Conservation (phyloP, 768 basidiomycete genomes). For the Boletus reticulatus region DNA sequence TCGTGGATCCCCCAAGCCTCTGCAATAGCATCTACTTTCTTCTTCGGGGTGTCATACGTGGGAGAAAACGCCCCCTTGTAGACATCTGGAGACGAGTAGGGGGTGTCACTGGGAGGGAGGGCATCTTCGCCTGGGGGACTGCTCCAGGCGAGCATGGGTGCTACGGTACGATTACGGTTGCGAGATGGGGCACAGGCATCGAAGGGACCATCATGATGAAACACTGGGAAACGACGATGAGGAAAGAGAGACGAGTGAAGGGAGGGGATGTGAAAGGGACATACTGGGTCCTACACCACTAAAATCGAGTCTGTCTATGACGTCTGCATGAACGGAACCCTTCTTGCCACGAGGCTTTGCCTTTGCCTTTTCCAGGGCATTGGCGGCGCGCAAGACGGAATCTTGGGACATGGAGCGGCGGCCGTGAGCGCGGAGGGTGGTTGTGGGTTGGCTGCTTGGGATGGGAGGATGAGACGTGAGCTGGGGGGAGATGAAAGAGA, state of each 20-base stretch:
- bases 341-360: constrained; percentile 58
- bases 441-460: constrained; percentile 22
- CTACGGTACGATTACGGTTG: constrained; percentile 74
- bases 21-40: constrained; percentile 84
- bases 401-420: constrained; percentile 53
- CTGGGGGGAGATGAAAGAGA: constrained; percentile 4
- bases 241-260: not conserved
- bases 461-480: constrained; percentile 18
- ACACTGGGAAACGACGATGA: constrained; percentile 49
- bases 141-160: constrained; percentile 82
- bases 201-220: constrained; percentile 91
- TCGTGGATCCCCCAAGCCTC: constrained; percentile 94
- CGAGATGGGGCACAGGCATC: constrained; percentile 90
- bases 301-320: constrained; percentile 86
- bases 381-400: constrained; percentile 39
- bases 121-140: constrained; percentile 38
- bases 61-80: constrained; percentile 46
- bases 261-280: constrained; percentile 30
- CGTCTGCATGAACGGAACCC: constrained; percentile 80
- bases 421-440: constrained; percentile 26
- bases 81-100: constrained; percentile 50
- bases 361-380: constrained; percentile 45
- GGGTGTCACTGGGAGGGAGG: constrained; percentile 38
- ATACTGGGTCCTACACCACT: constrained; percentile 81
- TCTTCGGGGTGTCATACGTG: constrained; percentile 64